Evolutionary conservation across 140 eudicot species (phyloP).

Genomic region (Ambrosia hybrid): DNA sequence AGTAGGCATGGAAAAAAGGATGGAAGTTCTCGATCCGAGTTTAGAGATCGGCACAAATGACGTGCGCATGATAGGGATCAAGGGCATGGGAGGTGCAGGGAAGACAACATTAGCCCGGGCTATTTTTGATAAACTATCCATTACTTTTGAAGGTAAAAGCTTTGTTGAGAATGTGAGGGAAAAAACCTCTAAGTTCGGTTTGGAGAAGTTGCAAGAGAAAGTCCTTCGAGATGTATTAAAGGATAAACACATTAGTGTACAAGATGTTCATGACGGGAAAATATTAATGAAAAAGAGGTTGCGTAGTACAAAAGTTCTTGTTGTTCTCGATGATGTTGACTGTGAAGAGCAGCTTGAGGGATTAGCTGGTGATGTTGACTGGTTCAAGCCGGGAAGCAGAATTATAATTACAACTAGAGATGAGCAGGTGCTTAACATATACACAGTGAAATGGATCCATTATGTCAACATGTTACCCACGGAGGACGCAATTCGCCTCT

Average conservation of each 20-base stretch:
- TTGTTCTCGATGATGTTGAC: slow-evolving; percentile 33
- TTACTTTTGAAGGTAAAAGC: slow-evolving; percentile 16
- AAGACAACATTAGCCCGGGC: slow-evolving; percentile 25
- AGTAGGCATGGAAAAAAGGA: slow-evolving; percentile 31
- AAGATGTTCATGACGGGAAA: slow-evolving; percentile 6
- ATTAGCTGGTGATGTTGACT: slow-evolving; percentile 15
- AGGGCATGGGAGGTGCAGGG: slow-evolving; percentile 24
- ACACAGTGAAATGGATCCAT: background rate
- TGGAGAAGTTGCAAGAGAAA: slow-evolving; percentile 15
- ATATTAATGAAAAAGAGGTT: background rate
- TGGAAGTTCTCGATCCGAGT: background rate
- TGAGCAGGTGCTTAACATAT: background rate
- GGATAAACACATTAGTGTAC: background rate
- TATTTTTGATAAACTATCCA: background rate
- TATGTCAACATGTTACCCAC: background rate
- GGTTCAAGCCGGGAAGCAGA: slow-evolving; percentile 25
- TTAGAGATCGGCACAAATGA: background rate
- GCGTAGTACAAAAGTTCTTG: slow-evolving; percentile 1
- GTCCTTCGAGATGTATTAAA: background rate
- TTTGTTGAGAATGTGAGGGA: slow-evolving; percentile 24
- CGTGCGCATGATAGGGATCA: slow-evolving; percentile 23
- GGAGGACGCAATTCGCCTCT: slow-evolving; percentile 9
- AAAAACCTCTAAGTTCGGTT: background rate
- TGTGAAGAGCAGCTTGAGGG: slow-evolving; percentile 6
- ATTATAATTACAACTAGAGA: slow-evolving; percentile 28